Conservation (phyloP, 2,329 filamentous ascomycete genomes). For the Berkeleyomyces rouxiae region DNA sequence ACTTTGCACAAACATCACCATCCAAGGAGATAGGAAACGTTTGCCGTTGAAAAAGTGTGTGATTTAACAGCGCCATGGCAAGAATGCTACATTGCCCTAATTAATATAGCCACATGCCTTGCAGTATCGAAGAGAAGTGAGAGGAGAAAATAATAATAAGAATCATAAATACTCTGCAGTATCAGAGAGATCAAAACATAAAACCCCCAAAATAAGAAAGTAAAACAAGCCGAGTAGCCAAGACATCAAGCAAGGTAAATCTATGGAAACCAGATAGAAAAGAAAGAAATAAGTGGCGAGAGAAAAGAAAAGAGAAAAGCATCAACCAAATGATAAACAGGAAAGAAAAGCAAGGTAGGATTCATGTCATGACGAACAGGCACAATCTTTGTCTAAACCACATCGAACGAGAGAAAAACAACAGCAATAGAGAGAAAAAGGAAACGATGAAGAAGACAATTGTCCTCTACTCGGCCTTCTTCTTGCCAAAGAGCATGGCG, state of each 20-base stretch:
- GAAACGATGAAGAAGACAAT: not conserved
- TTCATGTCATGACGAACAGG: not conserved
- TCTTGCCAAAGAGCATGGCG: slow-evolving; percentile 17
- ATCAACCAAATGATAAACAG: slow-evolving; percentile 11
- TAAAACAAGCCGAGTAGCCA: slow-evolving; percentile 1
- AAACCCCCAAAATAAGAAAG: slow-evolving; percentile 1
- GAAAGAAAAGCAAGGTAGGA: not conserved
- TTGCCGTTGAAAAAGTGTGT: not conserved
- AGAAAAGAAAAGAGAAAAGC: not conserved
- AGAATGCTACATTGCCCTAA: not conserved
- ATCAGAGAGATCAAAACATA: not conserved
- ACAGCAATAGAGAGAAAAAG: not conserved
- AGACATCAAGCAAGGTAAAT: not conserved
- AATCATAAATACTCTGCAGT: not conserved
- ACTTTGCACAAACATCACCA: no score
- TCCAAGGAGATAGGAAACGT: no score
- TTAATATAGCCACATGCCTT: not conserved
- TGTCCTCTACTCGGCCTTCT: slow-evolving; percentile 19
- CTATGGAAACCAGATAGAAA: slow-evolving; percentile 1
- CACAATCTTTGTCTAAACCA: not conserved
- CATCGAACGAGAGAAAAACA: not conserved
- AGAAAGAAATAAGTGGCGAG: not conserved
- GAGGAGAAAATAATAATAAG: not conserved
- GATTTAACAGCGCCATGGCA: not conserved
- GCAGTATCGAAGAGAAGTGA: not conserved